Conservation (phyloP, 495 filamentous ascomycete genomes). For the Neurospora tetrasperma region DNA sequence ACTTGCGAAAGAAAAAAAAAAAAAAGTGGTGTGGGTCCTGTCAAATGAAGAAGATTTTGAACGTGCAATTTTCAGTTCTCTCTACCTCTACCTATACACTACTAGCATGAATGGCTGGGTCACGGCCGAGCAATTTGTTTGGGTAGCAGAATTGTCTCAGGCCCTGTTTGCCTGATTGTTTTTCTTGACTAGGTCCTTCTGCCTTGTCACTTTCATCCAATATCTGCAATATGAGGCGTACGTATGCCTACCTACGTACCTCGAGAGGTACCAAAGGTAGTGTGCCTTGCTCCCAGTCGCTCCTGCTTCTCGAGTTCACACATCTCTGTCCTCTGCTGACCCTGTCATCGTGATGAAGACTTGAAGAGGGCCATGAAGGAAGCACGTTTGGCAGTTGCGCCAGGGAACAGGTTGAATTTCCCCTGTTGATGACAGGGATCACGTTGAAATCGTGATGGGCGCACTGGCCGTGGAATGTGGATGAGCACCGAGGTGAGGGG, state of each 20-base stretch:
- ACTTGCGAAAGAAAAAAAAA: background rate
- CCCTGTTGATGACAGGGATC: background rate
- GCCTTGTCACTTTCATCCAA: background rate
- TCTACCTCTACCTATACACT: background rate
- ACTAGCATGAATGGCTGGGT: background rate
- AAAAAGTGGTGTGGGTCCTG: background rate
- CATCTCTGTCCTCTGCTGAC: background rate
- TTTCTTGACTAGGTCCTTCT: background rate
- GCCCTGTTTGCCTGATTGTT: background rate
- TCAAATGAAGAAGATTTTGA: background rate
- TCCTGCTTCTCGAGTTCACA: background rate
- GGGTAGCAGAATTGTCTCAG: background rate
- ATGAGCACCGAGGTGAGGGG: background rate
- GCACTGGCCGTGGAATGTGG: background rate
- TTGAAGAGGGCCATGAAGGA: background rate
- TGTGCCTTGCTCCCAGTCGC: background rate
- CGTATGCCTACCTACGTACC: too few species aligned
- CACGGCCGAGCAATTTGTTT: background rate
- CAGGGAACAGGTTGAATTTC: background rate
- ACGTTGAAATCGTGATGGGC: background rate
- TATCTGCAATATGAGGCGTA: background rate
- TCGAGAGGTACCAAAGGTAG: too few species aligned
- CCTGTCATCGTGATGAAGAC: background rate
- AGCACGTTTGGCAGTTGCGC: background rate
- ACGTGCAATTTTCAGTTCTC: background rate